Evolutionary conservation across 441 rosid genomes (phyloP).

Genomic region (Eutrema salsugineum): DNA sequence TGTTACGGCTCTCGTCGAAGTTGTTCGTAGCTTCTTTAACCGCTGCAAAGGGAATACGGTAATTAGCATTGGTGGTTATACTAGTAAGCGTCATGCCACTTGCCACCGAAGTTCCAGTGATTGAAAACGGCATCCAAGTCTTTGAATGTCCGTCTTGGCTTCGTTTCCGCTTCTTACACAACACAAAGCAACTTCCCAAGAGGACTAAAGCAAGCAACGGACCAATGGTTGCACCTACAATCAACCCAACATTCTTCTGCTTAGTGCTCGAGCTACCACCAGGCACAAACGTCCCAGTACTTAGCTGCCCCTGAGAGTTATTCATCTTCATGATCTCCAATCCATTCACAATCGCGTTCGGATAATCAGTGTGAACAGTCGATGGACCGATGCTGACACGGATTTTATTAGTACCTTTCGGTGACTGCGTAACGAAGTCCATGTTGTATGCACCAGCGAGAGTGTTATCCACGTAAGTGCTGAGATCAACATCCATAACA

Average conservation of each 20-base stretch:
- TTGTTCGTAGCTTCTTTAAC: conserved; percentile 84
- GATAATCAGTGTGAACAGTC: conserved; percentile 29
- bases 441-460: conserved; percentile 52
- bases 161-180: conserved; percentile 42
- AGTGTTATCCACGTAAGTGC: conserved; percentile 9
- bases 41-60: conserved; percentile 70
- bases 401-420: conserved; percentile 32
- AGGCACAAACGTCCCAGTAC: conserved; percentile 1
- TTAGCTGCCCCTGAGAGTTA: conserved; percentile 63
- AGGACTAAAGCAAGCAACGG: conserved; percentile 33
- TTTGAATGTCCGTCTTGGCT: conserved; percentile 57
- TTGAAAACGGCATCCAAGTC: conserved; percentile 80
- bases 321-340: conserved; percentile 93
- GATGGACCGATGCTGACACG: conserved; percentile 77
- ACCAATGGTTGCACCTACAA: conserved; percentile 55
- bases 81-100: conserved; percentile 58
- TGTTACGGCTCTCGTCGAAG: conserved; percentile 81
- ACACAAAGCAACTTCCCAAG: conserved; percentile 46
- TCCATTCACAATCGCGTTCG: conserved; percentile 76
- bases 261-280: conserved; percentile 39
- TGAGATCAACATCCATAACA: conserved; percentile 51
- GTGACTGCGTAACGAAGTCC: conserved; percentile 47
- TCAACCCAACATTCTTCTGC: conserved; percentile 42
- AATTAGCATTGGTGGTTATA: conserved; percentile 52
- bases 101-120: conserved; percentile 53